These are phyloP conservation scores for Penicillium sp. DNA, from an alignment of 2,329 filamentous ascomycete genomes.

Conservation along the genomic window DNA sequence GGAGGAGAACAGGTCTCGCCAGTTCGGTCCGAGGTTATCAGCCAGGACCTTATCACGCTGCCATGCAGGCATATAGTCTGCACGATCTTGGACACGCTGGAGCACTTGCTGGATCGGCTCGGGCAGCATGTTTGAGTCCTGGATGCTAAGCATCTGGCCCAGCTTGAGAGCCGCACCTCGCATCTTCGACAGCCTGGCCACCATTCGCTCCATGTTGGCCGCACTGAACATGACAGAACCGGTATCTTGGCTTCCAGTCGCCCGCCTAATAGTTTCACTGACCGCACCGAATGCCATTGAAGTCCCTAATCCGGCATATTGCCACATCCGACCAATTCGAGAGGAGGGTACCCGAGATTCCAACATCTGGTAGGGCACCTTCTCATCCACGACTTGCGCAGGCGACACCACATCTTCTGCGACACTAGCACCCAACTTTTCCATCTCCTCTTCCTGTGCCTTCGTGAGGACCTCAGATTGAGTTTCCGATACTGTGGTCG, in stretches of 20 bases:
- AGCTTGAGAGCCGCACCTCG: constrained; percentile 93
- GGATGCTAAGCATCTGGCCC: constrained; percentile 97
- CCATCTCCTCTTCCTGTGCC: constrained; percentile 38
- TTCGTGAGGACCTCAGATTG: constrained; percentile 2
- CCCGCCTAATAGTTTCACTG: constrained; percentile 74
- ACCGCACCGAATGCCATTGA: constrained; percentile 94
- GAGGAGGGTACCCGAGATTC: constrained; percentile 90
- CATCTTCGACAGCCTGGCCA: constrained; percentile 91
- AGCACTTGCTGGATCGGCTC: constrained; percentile 80
- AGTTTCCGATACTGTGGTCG: not conserved
- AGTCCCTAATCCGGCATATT: constrained; percentile 86
- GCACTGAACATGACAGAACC: constrained; percentile 84
- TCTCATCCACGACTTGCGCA: constrained; percentile 16
- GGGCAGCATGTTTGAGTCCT: constrained; percentile 93
- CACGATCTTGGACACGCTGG: constrained; percentile 89
- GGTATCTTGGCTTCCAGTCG: constrained; percentile 59
- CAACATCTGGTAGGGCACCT: constrained; percentile 61
- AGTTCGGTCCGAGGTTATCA: constrained; percentile 72
- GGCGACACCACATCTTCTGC: constrained; percentile 36
- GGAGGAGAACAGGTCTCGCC: constrained; percentile 73
- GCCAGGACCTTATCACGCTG: constrained; percentile 81
- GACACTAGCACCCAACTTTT: constrained; percentile 46
- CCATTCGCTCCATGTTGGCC: constrained; percentile 86
- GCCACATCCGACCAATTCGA: constrained; percentile 81
- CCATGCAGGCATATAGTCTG: constrained; percentile 95